A percentile compares a stretch with the other conserved stretches of the same genome.
These are phyloP conservation scores for Tricholoma hemisulphureum DNA, from an alignment of 768 basidiomycete species.

Conservation along the genomic window DNA sequence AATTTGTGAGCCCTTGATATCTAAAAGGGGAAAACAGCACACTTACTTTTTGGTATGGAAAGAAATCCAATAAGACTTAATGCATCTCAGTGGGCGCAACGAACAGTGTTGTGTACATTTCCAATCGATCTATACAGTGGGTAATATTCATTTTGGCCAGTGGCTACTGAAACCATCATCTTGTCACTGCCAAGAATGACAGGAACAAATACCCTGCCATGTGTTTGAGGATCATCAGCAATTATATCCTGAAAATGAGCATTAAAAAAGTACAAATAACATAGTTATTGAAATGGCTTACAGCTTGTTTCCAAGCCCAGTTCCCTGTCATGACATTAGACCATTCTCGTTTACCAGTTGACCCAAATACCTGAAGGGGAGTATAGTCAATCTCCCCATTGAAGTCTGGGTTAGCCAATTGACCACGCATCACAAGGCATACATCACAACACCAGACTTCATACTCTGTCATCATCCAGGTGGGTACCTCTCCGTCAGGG, in stretches of 20 bases:
- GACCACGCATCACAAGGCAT: constrained; percentile 21
- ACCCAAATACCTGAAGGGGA: constrained; percentile 27
- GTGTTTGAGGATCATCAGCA: constrained; percentile 9
- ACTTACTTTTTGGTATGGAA: no score
- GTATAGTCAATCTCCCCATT: constrained; percentile 29
- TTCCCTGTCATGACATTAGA: no score
- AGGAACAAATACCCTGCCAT: constrained; percentile 14
- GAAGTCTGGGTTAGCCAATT: no score
- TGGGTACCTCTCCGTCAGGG: constrained; percentile 16
- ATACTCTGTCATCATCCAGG: constrained; percentile 32
- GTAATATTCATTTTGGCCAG: constrained; percentile 20
- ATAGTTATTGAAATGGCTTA: no score
- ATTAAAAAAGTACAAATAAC: no score
- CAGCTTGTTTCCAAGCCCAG: no score
- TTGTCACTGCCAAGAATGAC: constrained; percentile 30
- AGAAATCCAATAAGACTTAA: constrained; percentile 5
- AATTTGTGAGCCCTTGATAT: no score
- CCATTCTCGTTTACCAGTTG: no score
- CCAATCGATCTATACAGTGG: constrained; percentile 18
- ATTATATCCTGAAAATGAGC: constrained; percentile 13
- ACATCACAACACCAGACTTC: constrained; percentile 35
- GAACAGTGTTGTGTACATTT: constrained; percentile 9
- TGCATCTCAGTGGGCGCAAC: constrained; percentile 4
- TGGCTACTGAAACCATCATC: constrained; percentile 26
- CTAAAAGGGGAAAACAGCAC: no score